Evolutionary conservation across 164 flowering plant species (phyloP).

Genomic region (Vitis vinifera): ASM3070453v1 NC_081806.1:3694501-3695000

Average conservation of each 20-base stretch:
- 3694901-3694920: too few relatives aligned
- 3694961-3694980: too few relatives aligned
- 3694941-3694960: too few relatives aligned
- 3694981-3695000: too few relatives aligned
- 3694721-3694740: not conserved
- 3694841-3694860: constrained; percentile 26
- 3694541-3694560: not conserved
- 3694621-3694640: not conserved
- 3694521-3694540: too few relatives aligned
- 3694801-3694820: too few relatives aligned
- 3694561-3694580: not conserved
- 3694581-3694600: too few relatives aligned
- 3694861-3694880: constrained; percentile 22
- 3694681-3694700: not conserved
- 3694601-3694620: not conserved
- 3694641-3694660: not conserved
- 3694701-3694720: not conserved
- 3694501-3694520: too few relatives aligned
- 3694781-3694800: constrained; percentile 17
- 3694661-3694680: not conserved
- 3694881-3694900: too few relatives aligned
- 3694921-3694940: too few relatives aligned
- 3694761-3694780: constrained; percentile 16
- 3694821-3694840: constrained; percentile 1
- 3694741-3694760: not conserved